Evolutionary conservation across 2,329 filamentous ascomycete genomes (phyloP), one percentile per base, ranked within the genome.

Genomic region (Nigrospora osmanthi): DNA sequence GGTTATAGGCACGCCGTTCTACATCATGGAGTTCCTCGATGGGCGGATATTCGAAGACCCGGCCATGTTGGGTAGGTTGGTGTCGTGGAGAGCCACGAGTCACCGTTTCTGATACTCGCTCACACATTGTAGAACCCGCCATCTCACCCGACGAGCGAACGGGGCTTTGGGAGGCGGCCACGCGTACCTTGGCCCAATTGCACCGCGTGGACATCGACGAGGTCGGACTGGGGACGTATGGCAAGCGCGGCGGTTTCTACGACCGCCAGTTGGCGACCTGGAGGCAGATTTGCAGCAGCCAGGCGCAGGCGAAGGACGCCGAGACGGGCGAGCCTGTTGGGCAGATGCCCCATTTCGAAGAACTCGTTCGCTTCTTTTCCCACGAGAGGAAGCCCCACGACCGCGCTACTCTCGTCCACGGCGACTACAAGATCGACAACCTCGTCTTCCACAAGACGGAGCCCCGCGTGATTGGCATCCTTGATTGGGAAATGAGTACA

Each of bases 401-500:
- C 61, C 75, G 87, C 49, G 81, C 78, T 16, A 85, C 83, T 4
- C 76, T 96, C 50, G 83, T 97, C 23, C 93, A 97, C 59, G 93
- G 93, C 31, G 93, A 98, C 65, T 98, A 91, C 73, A 98, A 97
- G 72, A 95, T 91, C 58, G 87, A 93, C 63, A 93, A 93, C 56
- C 64, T 91, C 52, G 81, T 93, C 33, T 98, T 95, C 63, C 88
- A 96, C 70, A 85, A 87, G 67, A 90, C 87, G 0, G 85, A 91
- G 63, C 39, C 39, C 30, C 14, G 14, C 13, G 90, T 97, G 11
- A 90, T 97, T 64, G 93, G 36, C 4, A 89, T 97, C 44, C 69
- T 97, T 5, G 93, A 98, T 68, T 97, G 91, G 91, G 93, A 97
- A 70, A 95, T 98, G 89, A 89, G 89, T 32, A 97, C 93, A 0